Conservation (phyloP, 2,329 filamentous ascomycete species). For the Leptographium lundbergii region DNA sequence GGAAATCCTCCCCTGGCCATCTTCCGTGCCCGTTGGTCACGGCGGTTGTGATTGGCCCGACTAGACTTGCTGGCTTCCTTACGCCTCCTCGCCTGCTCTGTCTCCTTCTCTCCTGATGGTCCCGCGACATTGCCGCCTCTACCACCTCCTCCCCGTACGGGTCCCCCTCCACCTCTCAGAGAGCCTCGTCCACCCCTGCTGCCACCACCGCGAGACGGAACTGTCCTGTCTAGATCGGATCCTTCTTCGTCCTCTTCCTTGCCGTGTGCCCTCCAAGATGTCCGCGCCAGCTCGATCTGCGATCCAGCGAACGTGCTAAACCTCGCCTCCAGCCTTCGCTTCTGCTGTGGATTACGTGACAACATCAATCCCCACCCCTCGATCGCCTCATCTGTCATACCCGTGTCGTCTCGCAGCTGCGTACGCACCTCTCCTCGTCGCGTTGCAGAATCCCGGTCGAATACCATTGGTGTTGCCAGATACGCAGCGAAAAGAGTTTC, state of each 20-base stretch:
- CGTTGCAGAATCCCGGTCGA: constrained; percentile 59
- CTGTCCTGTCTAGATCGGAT: constrained; percentile 8
- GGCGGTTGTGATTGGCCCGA: constrained; percentile 74
- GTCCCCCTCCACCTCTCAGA: constrained; percentile 12
- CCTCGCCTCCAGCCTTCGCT: constrained; percentile 57
- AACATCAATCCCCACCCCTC: constrained; percentile 94
- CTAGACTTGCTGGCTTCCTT: constrained; percentile 78
- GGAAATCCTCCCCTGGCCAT: constrained; percentile 43
- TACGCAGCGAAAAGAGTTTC: constrained; percentile 58
- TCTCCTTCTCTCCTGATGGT: constrained; percentile 54
- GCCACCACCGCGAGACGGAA: constrained; percentile 7
- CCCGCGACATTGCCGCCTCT: constrained; percentile 49
- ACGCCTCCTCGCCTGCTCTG: constrained; percentile 54
- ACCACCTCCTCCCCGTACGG: constrained; percentile 29
- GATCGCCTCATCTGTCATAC: constrained; percentile 85
- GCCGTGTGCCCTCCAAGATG: constrained; percentile 45
- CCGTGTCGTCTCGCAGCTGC: constrained; percentile 60
- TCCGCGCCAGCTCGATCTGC: constrained; percentile 52
- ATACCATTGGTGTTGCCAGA: constrained; percentile 49
- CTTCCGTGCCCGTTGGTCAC: constrained; percentile 56
- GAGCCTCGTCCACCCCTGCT: not conserved
- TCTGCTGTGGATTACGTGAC: constrained; percentile 53
- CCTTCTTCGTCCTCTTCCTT: constrained; percentile 46
- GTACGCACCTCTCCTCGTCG: constrained; percentile 49
- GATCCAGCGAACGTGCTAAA: constrained; percentile 52